phyloP scores from a whole-genome alignment of 1,284 basidiomycete species.

The Ustilago sp. region DNA sequence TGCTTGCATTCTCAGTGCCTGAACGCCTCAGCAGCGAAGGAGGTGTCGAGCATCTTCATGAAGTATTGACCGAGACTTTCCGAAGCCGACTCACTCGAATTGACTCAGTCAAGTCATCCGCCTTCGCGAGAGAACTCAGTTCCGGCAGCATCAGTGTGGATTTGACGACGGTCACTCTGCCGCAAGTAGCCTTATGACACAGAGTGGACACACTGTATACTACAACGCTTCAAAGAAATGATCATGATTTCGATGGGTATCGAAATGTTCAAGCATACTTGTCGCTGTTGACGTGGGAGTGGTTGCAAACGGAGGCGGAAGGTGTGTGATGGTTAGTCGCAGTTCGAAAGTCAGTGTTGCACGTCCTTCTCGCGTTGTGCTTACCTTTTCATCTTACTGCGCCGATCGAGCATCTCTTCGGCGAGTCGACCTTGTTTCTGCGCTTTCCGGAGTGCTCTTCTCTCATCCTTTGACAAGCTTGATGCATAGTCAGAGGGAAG shows the following conservation, averaged over 20 bases:
- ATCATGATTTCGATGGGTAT: background rate
- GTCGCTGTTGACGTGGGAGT: background rate
- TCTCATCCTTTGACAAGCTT: conserved; percentile 33
- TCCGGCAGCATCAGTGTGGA: conserved; percentile 10
- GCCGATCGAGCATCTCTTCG: conserved; percentile 64
- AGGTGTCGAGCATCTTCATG: background rate
- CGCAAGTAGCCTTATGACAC: conserved; percentile 23
- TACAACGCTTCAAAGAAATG: background rate
- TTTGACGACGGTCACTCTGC: conserved; percentile 13
- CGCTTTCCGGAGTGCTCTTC: conserved; percentile 53
- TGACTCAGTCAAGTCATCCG: background rate
- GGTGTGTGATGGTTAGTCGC: background rate
- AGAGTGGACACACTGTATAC: background rate
- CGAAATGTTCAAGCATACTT: conserved; percentile 6
- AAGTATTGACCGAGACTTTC: conserved; percentile 2
- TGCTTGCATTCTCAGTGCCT: conserved; percentile 33
- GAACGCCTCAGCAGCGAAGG: conserved; percentile 2
- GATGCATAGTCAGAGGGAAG: conserved; percentile 29
- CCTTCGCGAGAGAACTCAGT: conserved; percentile 2
- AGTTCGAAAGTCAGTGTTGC: background rate
- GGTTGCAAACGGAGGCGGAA: background rate
- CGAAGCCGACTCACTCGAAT: conserved; percentile 6
- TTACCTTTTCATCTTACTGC: conserved; percentile 58
- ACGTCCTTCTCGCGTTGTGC: background rate
- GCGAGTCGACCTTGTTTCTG: conserved; percentile 63